These are phyloP conservation scores for Leavenworthia alabamica DNA, from an alignment of 345 rosid genomes.

Conservation along the genomic window DNA sequence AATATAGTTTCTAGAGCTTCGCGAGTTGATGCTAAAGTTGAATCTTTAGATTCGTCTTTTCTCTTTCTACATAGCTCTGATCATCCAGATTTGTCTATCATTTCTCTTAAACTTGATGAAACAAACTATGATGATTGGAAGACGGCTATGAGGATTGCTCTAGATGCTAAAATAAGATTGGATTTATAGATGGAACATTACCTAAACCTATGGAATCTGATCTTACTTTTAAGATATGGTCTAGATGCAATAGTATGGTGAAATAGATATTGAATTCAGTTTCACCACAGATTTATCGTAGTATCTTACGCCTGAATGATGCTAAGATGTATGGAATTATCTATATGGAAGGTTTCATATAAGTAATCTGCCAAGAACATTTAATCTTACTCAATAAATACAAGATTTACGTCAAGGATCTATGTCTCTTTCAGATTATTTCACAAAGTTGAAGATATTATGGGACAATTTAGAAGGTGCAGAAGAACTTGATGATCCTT, in stretches of 20 bases:
- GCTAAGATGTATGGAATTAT: neutral
- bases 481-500: neutral
- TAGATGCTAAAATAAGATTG: neutral
- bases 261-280: too few relatives aligned
- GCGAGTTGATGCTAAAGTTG: too few relatives aligned
- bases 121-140: neutral
- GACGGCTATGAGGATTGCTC: neutral
- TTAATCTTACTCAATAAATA: too few relatives aligned
- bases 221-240: neutral
- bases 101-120: neutral
- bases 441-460: neutral
- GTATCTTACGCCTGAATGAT: neutral
- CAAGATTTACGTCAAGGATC: neutral
- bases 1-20: too few relatives aligned
- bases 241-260: neutral
- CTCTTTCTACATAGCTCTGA: neutral
- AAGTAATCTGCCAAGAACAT: neutral
- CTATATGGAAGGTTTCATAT: neutral
- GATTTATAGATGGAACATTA: neutral
- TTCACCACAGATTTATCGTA: too few relatives aligned
- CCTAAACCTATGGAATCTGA: too few relatives aligned
- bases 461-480: neutral
- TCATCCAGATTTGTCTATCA: neutral
- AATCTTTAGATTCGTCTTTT: neutral
- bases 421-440: neutral